phyloP scores from a whole-genome alignment of 2,329 filamentous ascomycete genomes.

The Huntiella savannae region DNA sequence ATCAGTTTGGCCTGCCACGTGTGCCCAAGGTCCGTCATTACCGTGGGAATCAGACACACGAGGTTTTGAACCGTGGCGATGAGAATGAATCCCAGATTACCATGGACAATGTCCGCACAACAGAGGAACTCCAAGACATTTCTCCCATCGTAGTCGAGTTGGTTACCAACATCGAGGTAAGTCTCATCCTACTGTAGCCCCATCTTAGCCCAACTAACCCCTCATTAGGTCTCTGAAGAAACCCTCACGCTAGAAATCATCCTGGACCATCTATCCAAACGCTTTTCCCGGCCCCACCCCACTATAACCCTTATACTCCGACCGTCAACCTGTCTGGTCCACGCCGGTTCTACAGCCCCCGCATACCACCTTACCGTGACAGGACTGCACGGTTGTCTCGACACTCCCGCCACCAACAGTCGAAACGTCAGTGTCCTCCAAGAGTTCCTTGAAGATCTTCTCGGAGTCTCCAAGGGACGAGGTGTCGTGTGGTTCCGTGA shows the following conservation, averaged over 20 bases:
- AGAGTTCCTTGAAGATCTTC: constrained; percentile 49
- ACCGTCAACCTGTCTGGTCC: constrained; percentile 55
- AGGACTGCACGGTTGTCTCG: constrained; percentile 45
- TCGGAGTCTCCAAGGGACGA: constrained; percentile 45
- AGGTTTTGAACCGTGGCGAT: background rate
- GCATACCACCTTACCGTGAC: constrained; percentile 62
- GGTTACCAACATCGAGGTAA: constrained; percentile 6
- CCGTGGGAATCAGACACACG: background rate
- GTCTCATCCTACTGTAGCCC: background rate
- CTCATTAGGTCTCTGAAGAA: constrained; percentile 50
- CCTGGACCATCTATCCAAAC: constrained; percentile 50
- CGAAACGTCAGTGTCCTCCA: constrained; percentile 64
- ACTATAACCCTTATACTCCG: constrained; percentile 60
- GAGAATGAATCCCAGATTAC: background rate
- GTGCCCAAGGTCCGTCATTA: background rate
- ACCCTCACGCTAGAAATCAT: constrained; percentile 56
- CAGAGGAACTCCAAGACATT: background rate
- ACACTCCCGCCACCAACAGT: constrained; percentile 54
- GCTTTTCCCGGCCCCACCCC: constrained; percentile 56
- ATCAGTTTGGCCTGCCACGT: background rate
- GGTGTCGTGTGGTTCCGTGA: constrained; percentile 57
- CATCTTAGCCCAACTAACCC: background rate
- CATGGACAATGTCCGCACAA: background rate
- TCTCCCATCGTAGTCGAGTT: constrained; percentile 5
- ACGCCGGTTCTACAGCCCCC: constrained; percentile 57